These are phyloP conservation scores for Ambrosiella cleistominuta DNA, from an alignment of 2,329 filamentous ascomycete species.

Conservation along the genomic window DNA sequence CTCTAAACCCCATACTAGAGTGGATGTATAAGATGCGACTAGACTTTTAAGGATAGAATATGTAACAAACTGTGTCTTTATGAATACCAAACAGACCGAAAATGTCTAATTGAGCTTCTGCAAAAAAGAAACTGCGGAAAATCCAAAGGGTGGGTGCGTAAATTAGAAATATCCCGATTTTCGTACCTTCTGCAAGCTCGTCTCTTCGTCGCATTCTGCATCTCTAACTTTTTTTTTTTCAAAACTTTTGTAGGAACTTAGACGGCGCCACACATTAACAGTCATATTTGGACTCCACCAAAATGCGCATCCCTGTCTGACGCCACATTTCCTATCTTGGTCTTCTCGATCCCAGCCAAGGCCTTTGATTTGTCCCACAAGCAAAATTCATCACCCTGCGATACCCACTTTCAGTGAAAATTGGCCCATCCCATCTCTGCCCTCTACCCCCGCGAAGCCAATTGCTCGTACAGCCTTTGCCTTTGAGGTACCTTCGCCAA, in stretches of 20 bases:
- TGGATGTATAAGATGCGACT: background rate
- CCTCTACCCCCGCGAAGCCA: constrained; percentile 9
- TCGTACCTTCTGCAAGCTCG: background rate
- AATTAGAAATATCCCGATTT: background rate
- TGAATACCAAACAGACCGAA: background rate
- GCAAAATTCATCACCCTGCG: constrained; percentile 8
- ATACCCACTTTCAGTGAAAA: constrained; percentile 12
- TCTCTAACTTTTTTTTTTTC: constrained; percentile 5
- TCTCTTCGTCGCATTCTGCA: constrained; percentile 1
- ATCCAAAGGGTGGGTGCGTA: background rate
- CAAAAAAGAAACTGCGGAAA: background rate
- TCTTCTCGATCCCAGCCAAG: constrained; percentile 4
- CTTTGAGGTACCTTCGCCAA: no score
- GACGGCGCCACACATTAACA: background rate
- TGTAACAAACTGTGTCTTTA: background rate
- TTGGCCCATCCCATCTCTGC: constrained; percentile 10
- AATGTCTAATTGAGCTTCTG: background rate
- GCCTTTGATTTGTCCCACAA: constrained; percentile 8
- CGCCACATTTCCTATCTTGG: constrained; percentile 8
- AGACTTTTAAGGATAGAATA: background rate
- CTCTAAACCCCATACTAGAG: constrained; percentile 9
- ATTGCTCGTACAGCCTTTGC: background rate
- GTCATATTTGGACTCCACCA: constrained; percentile 1
- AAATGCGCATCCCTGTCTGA: background rate
- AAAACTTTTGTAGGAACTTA: constrained; percentile 7